Conservation (phyloP, 768 basidiomycete genomes). For the Hypsizygus marmoreus region DNA sequence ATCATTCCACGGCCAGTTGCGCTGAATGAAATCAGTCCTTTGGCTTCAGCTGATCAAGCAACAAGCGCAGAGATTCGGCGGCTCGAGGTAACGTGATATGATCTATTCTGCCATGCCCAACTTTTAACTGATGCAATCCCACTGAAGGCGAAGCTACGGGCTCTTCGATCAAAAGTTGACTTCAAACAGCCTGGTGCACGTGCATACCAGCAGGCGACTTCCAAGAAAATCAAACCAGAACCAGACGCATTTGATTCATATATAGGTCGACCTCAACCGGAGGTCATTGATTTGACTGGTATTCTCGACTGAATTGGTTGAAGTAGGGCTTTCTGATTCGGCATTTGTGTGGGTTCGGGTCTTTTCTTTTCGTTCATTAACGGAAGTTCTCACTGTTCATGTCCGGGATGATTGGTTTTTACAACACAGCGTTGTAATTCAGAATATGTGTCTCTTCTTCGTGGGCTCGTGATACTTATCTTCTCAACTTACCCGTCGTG, state of each 20-base stretch:
- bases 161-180: background rate
- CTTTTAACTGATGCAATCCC: background rate
- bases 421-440: too few species aligned
- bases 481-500: too few species aligned
- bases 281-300: conserved; percentile 9
- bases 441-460: too few species aligned
- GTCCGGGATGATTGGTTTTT: too few species aligned
- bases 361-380: too few species aligned
- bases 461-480: too few species aligned
- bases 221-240: conserved; percentile 6
- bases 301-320: background rate
- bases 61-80: conserved; percentile 3
- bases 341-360: too few species aligned
- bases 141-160: background rate
- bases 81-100: conserved; percentile 1
- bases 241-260: background rate
- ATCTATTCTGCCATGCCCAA: background rate
- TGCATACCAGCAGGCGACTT: too few species aligned
- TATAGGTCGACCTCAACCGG: too few species aligned
- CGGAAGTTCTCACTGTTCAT: too few species aligned
- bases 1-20: conserved; percentile 12
- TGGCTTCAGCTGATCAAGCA: background rate
- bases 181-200: background rate
- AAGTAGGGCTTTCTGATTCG: too few species aligned
- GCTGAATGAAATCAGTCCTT: too few species aligned